A percentile compares a stretch with the other conserved stretches of the same genome.
Evolutionary conservation across 2,329 filamentous ascomycete genomes (phyloP).

Genomic region (Phaeomoniella chlamydospora): DNA sequence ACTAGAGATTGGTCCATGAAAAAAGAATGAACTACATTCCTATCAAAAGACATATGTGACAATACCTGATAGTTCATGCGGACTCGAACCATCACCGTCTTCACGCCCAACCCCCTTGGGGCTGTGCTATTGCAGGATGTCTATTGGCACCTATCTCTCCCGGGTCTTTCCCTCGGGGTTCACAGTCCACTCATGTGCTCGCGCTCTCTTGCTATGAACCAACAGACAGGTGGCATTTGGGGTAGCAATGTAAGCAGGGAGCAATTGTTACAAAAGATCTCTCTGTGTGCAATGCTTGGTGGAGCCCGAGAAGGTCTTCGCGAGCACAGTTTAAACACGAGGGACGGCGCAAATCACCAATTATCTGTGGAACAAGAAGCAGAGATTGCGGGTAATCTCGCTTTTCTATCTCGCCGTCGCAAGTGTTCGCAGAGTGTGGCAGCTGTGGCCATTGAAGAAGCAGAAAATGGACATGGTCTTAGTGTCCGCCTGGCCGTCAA

Average conservation of each 20-base stretch:
- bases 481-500: neutral
- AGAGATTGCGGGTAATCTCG: neutral
- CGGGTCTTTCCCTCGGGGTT: too few species aligned
- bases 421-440: neutral
- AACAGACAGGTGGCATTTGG: neutral
- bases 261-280: neutral
- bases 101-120: too few species aligned
- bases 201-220: too few species aligned
- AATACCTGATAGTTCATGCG: too few species aligned
- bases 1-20: too few species aligned
- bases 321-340: neutral
- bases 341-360: neutral
- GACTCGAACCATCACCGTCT: too few species aligned
- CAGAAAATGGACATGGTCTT: neutral
- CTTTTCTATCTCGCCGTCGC: neutral
- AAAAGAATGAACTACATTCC: too few species aligned
- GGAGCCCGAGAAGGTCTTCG: neutral
- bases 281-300: neutral
- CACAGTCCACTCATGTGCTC: too few species aligned
- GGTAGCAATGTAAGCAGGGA: neutral
- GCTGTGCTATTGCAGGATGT: too few species aligned
- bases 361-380: neutral
- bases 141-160: too few species aligned
- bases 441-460: neutral
- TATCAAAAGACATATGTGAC: too few species aligned